Conservation (phyloP, 179 eudicot species). For the Vitellaria paradoxa region DNA sequence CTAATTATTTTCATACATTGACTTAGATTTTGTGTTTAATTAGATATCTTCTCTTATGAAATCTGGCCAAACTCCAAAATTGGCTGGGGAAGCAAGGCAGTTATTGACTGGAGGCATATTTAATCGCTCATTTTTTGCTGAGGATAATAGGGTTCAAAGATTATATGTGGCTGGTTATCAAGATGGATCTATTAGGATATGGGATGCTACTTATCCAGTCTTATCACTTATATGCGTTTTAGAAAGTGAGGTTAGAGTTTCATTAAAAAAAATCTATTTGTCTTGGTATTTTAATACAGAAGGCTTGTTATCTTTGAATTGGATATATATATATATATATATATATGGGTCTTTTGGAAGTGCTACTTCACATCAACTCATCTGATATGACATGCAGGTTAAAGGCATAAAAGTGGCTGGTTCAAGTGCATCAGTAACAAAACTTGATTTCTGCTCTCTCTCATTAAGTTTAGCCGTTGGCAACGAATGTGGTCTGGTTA, state of each 20-base stretch:
- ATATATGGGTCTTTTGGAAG: neutral
- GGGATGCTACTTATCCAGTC: constrained; percentile 87
- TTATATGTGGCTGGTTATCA: constrained; percentile 75
- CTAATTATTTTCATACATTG: neutral
- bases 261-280: neutral
- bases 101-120: constrained; percentile 76
- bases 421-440: constrained; percentile 61
- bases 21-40: neutral
- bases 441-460: constrained; percentile 58
- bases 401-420: constrained; percentile 43
- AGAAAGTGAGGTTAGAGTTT: constrained; percentile 49
- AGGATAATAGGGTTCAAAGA: constrained; percentile 43
- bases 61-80: constrained; percentile 19
- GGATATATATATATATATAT: no score
- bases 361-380: neutral
- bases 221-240: constrained; percentile 46
- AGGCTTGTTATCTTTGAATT: neutral
- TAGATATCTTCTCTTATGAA: constrained; percentile 38
- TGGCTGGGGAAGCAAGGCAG: constrained; percentile 42
- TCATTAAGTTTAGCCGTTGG: constrained; percentile 68
- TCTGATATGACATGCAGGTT: constrained; percentile 39
- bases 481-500: constrained; percentile 64
- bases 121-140: constrained; percentile 29
- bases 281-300: neutral
- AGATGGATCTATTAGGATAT: constrained; percentile 76